Evolutionary conservation across 768 basidiomycete genomes (phyloP).

Genomic region (Hemileccinum rubropunctum): DNA sequence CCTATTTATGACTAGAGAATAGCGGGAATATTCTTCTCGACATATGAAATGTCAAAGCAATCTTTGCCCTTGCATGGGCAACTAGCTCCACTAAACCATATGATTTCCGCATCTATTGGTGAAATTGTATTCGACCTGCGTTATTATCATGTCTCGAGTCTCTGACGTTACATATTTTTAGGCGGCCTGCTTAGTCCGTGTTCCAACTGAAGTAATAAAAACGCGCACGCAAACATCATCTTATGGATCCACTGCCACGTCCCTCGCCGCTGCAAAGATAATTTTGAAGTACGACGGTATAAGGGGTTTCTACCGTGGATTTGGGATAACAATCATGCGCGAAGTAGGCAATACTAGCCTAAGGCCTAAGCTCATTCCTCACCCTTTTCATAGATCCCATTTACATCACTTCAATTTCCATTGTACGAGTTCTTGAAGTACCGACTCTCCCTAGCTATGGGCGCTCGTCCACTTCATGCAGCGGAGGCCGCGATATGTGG

Average conservation of each 20-base stretch:
- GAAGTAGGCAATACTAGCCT: constrained; percentile 40
- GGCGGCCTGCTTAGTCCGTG: constrained; percentile 89
- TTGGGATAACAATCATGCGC: constrained; percentile 71
- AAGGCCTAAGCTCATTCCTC: not conserved
- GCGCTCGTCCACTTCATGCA: constrained; percentile 57
- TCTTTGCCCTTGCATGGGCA: constrained; percentile 58
- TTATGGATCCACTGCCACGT: constrained; percentile 63
- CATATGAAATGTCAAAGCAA: constrained; percentile 86
- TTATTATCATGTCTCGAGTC: constrained; percentile 5
- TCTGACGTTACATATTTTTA: constrained; percentile 28
- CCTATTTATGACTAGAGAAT: constrained; percentile 5
- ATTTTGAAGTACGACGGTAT: constrained; percentile 63
- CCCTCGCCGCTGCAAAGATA: constrained; percentile 54
- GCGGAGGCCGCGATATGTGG: constrained; percentile 87
- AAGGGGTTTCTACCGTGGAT: constrained; percentile 85
- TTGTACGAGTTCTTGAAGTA: constrained; percentile 87
- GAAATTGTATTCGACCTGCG: constrained; percentile 47
- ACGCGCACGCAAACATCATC: constrained; percentile 85
- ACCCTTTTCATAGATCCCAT: constrained; percentile 70
- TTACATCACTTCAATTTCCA: constrained; percentile 95
- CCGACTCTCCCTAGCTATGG: constrained; percentile 52
- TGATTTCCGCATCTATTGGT: constrained; percentile 56
- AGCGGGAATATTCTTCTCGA: constrained; percentile 96
- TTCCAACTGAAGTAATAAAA: constrained; percentile 96
- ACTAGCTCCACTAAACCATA: constrained; percentile 62